Base-by-base conservation (phyloP, 2,329 filamentous ascomycete species). In the Xylaria sp. region DNA sequence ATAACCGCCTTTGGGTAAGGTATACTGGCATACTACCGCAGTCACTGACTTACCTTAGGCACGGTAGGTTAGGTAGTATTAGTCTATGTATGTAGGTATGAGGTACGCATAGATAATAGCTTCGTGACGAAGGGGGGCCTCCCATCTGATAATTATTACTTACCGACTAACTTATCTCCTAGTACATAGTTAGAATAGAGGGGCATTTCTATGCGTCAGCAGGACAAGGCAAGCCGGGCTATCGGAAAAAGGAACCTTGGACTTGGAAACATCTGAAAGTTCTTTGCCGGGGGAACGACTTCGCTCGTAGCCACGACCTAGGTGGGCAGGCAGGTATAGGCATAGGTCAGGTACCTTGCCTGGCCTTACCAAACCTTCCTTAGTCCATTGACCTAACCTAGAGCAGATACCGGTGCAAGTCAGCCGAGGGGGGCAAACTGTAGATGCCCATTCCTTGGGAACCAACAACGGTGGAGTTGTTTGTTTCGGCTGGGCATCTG, bases 401-500 rank as follows among this genome's bases (percentile, higher is more conserved):
- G 19, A 24, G 36, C 14, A 58, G 51, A 48, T 47, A 57, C 27
- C 47, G 64, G 68, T 48, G 36, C 47, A 36, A 57, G 24, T 55
- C 51, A 62, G 51, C 68, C 68, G 68, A 69, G 65, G 68, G 64
- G 64, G 45, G 9, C 9, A 66, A 64, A 58, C 27, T 11, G 34
- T 36, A 36, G 34, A 36, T 36, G 34, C 3, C 34, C 34, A 36
- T 36, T 36, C 7, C 34, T 36, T 36, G 34, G 7, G 34, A 14
- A 34, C 27, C n/a, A 8, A 42, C 42, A 63, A 50, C 36, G 9
- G 62, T 58, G 66, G 66, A 32, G 66, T 30, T 55, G 58, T 53
- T 68, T 65, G 58, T 53, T 68, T 65, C 62, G 66, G 53, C 62
- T 55, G 9, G 42, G 39, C 34, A 57, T 24, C 19, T 63, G 19